phyloP scores from a whole-genome alignment of 179 eudicot genomes.

The Sideroxylon spinosum region DNA sequence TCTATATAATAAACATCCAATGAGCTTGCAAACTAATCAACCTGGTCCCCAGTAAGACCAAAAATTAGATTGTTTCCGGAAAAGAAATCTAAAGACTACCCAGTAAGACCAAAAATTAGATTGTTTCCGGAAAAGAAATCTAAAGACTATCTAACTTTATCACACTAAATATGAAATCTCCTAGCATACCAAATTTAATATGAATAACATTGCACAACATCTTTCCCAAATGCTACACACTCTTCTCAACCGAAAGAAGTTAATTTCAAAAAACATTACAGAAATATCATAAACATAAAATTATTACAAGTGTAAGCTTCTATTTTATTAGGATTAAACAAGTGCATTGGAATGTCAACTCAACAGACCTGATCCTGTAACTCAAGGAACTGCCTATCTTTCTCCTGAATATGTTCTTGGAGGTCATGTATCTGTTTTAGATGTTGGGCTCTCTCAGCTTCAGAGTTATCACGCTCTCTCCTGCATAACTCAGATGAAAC shows the following conservation, averaged over 20 bases:
- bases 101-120: background rate
- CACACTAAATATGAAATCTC: background rate
- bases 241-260: background rate
- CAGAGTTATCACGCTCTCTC: conserved; percentile 86
- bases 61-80: background rate
- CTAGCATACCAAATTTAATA: background rate
- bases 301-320: background rate
- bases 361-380: conserved; percentile 90
- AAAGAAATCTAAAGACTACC: background rate
- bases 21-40: background rate
- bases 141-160: background rate
- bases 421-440: conserved; percentile 87
- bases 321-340: background rate
- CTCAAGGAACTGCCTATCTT: conserved; percentile 80
- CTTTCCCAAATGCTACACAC: background rate
- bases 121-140: background rate
- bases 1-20: background rate
- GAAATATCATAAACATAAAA: background rate
- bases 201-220: background rate
- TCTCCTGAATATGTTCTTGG: conserved; percentile 89
- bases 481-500: conserved; percentile 35
- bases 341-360: background rate
- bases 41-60: background rate
- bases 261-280: background rate
- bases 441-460: conserved; percentile 89